These are phyloP conservation scores for Solanum piurae DNA, from an alignment of 257 asterid genomes.

Conservation along the genomic window DNA sequence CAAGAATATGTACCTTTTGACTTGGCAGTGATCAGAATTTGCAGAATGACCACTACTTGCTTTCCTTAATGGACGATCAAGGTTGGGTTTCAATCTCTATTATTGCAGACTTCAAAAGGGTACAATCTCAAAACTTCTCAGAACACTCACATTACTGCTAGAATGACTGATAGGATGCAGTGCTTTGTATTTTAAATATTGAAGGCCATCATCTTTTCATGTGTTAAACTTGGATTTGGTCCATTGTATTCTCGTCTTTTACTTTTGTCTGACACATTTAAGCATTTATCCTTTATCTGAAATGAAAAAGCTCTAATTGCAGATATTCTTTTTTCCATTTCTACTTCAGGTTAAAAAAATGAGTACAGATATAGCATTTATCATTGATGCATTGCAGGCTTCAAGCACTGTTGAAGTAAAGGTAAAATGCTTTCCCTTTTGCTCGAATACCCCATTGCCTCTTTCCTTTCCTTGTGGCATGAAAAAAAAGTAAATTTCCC, in stretches of 20 bases:
- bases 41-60: slow-evolving; percentile 52
- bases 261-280: not conserved
- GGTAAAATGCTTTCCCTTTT: slow-evolving; percentile 31
- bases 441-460: not conserved
- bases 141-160: not conserved
- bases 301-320: not conserved
- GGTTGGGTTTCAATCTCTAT: slow-evolving; percentile 84
- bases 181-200: not conserved
- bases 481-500: not conserved
- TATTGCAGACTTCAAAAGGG: slow-evolving; percentile 77
- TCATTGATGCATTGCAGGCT: slow-evolving; percentile 62
- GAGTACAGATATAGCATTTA: slow-evolving; percentile 63
- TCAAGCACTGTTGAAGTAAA: slow-evolving; percentile 78
- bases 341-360: slow-evolving; percentile 58
- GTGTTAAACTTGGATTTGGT: not conserved
- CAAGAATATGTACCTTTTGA: slow-evolving; percentile 2
- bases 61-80: slow-evolving; percentile 76
- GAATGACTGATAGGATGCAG: not conserved
- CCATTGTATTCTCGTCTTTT: not conserved
- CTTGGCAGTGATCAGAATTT: slow-evolving; percentile 76
- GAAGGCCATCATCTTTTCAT: not conserved
- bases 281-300: not conserved
- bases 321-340: not conserved
- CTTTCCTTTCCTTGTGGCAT: not conserved
- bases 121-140: slow-evolving; percentile 15